phyloP scores from a whole-genome alignment of 2,329 filamentous ascomycete species.

The Whalleya microplaca region DNA sequence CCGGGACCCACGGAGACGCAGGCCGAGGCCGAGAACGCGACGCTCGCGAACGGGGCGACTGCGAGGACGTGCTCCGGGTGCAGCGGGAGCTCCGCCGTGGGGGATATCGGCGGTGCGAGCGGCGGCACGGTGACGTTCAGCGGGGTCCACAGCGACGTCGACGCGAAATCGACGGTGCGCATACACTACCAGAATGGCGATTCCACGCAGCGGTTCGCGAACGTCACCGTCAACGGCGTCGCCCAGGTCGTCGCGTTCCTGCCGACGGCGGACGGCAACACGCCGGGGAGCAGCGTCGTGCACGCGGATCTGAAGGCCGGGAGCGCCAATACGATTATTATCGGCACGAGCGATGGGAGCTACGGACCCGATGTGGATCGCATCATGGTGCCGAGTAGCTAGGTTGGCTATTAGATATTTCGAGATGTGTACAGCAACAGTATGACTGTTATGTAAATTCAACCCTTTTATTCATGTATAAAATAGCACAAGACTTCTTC shows the following conservation, averaged over 20 bases:
- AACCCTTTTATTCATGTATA: no score
- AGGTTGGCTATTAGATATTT: not conserved
- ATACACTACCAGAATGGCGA: constrained; percentile 63
- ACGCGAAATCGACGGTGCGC: constrained; percentile 54
- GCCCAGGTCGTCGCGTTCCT: constrained; percentile 57
- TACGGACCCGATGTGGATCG: constrained; percentile 56
- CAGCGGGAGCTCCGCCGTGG: constrained; percentile 52
- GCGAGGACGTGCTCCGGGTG: constrained; percentile 54
- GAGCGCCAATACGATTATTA: constrained; percentile 49
- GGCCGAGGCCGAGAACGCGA: constrained; percentile 56
- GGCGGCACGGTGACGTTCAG: constrained; percentile 52
- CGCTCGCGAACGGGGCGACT: constrained; percentile 49
- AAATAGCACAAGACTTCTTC: no score
- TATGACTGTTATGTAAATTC: no score
- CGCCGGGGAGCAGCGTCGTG: constrained; percentile 50
- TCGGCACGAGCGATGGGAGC: constrained; percentile 42
- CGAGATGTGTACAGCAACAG: no score
- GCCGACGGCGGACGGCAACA: constrained; percentile 43
- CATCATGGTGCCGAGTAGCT: constrained; percentile 50
- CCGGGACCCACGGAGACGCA: constrained; percentile 50
- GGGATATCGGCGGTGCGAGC: constrained; percentile 57
- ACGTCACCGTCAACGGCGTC: constrained; percentile 59
- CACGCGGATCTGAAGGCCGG: constrained; percentile 53
- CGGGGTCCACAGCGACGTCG: constrained; percentile 46
- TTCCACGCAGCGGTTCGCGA: constrained; percentile 52